phyloP scores from a whole-genome alignment of 176 grass and related monocot genomes.

The Rhynchospora tenuis region DNA sequence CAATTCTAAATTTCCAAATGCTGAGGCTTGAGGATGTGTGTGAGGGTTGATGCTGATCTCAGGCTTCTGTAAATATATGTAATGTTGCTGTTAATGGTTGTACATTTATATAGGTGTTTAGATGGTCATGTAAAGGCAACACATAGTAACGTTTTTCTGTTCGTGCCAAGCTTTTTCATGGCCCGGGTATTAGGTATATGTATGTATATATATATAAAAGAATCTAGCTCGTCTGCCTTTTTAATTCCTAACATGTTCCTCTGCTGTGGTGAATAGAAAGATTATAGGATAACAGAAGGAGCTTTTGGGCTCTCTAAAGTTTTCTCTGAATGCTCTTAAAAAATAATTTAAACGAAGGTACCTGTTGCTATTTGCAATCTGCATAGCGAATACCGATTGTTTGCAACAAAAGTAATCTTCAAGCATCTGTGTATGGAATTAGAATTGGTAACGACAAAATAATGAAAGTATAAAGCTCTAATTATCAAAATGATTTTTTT shows the following conservation, averaged over 20 bases:
- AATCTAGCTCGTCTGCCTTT: background rate
- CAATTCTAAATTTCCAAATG: background rate
- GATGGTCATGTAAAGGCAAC: slow-evolving; percentile 14
- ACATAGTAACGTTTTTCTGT: background rate
- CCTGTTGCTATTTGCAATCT: too few species aligned
- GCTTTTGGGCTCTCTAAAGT: too few species aligned
- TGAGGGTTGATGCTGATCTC: background rate
- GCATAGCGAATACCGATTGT: too few species aligned
- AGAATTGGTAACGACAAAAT: too few species aligned
- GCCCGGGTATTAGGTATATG: background rate
- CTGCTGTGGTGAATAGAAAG: background rate
- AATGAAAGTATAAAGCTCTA: too few species aligned
- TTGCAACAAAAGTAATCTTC: too few species aligned
- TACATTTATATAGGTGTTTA: slow-evolving; percentile 18
- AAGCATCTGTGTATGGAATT: too few species aligned
- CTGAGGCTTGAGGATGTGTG: background rate
- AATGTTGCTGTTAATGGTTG: background rate
- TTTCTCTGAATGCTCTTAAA: too few species aligned
- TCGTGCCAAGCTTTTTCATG: slow-evolving; percentile 9
- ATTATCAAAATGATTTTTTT: too few species aligned
- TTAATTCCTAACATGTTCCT: too few species aligned
- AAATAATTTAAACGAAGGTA: too few species aligned
- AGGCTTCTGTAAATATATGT: slow-evolving; percentile 13
- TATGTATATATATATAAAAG: background rate
- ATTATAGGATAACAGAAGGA: background rate